Conservation (phyloP, 805 yeast genomes). For the Candida odintsovae region DNA sequence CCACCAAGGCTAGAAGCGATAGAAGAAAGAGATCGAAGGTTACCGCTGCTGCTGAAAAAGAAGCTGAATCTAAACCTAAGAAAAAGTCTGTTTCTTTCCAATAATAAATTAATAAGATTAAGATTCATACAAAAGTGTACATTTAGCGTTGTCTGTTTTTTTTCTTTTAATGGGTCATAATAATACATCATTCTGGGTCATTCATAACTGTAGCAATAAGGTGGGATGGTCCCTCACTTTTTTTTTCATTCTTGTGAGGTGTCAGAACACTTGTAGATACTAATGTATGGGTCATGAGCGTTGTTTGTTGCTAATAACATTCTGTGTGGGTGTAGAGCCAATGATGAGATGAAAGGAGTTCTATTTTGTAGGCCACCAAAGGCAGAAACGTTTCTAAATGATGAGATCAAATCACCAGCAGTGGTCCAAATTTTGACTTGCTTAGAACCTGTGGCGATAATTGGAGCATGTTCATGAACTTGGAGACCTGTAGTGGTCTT, state of each 20-base stretch:
- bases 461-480: constrained; percentile 95
- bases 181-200: not conserved
- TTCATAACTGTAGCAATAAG: not conserved
- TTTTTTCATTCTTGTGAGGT: not conserved
- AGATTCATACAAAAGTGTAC: not conserved
- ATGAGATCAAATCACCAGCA: constrained; percentile 65
- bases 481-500: constrained; percentile 57
- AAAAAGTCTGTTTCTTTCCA: constrained; percentile 47
- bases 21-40: constrained; percentile 52
- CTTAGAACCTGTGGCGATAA: constrained; percentile 83
- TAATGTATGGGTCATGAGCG: constrained; percentile 68
- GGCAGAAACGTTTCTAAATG: constrained; percentile 43
- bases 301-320: constrained; percentile 89
- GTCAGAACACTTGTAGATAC: constrained; percentile 51
- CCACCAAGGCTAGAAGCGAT: constrained; percentile 59
- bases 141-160: not conserved
- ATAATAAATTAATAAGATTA: constrained; percentile 9
- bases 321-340: constrained; percentile 87
- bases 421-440: constrained; percentile 81
- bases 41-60: constrained; percentile 19
- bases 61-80: constrained; percentile 19
- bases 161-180: not conserved
- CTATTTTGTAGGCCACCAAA: constrained; percentile 25
- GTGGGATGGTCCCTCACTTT: not conserved
- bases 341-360: constrained; percentile 48